Percentiles rank a stretch among this genome's conserved stretches.
These are phyloP conservation scores for Trichoderma simmonsii DNA, from an alignment of 2,329 filamentous ascomycete genomes.

Conservation along the genomic window DNA sequence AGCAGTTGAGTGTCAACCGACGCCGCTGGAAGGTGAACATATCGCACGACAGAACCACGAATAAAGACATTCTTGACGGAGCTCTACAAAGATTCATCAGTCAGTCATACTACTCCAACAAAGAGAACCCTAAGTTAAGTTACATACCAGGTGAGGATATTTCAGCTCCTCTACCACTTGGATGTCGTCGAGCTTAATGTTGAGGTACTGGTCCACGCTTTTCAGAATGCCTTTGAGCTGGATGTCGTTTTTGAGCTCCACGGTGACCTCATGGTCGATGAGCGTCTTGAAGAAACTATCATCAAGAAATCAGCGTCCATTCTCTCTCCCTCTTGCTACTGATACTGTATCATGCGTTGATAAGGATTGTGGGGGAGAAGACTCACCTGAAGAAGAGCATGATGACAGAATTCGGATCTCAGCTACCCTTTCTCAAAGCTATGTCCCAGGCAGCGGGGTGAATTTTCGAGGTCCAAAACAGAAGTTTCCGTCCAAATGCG, in stretches of 20 bases:
- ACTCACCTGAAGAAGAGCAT: conserved; percentile 48
- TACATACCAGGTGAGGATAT: conserved; percentile 81
- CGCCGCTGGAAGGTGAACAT: conserved; percentile 79
- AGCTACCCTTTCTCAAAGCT: not conserved
- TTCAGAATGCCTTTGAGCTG: conserved; percentile 93
- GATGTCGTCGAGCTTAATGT: conserved; percentile 98
- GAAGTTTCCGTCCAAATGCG: not conserved
- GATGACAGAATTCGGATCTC: conserved; percentile 3
- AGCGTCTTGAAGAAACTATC: conserved; percentile 95
- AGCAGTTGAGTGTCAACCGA: conserved; percentile 83
- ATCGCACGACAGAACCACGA: conserved; percentile 85
- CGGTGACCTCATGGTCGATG: conserved; percentile 93
- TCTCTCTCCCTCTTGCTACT: not conserved
- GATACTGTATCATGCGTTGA: not conserved
- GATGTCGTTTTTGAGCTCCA: conserved; percentile 99
- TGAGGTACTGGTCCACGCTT: conserved; percentile 97
- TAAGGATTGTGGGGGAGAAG: not conserved
- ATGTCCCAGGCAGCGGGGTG: not conserved
- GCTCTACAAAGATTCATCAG: conserved; percentile 40
- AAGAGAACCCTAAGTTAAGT: not conserved
- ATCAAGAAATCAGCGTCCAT: not conserved
- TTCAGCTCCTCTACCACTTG: conserved; percentile 87
- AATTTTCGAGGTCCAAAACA: not conserved
- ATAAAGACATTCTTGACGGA: conserved; percentile 96
- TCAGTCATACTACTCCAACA: too few species aligned